Percentiles rank a stretch among this genome's conserved stretches.
phyloP scores from a whole-genome alignment of 257 asterid species.

The Solanum bukasovii region DNA sequence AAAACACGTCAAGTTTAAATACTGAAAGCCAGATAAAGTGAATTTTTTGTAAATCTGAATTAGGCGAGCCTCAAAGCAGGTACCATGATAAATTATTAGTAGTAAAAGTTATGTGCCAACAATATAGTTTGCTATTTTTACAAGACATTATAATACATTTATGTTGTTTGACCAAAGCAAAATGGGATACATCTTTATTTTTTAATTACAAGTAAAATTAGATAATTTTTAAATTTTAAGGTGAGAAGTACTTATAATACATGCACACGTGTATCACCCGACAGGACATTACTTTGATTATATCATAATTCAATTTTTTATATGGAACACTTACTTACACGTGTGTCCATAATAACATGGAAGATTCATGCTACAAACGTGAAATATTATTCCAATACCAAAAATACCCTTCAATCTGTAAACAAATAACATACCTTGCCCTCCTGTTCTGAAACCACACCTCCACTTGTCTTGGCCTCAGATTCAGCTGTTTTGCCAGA shows the following conservation, averaged over 20 bases:
- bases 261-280: background rate
- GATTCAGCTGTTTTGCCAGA: slow-evolving; percentile 68
- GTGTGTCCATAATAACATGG: background rate
- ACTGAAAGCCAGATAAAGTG: background rate
- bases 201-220: background rate
- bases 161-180: background rate
- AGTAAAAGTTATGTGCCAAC: background rate
- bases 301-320: background rate
- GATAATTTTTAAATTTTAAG: background rate
- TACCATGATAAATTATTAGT: too few relatives aligned
- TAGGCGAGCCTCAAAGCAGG: background rate
- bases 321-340: background rate
- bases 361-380: background rate
- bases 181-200: background rate
- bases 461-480: slow-evolving; percentile 91
- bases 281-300: background rate
- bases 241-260: background rate
- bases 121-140: background rate
- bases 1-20: background rate
- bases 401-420: slow-evolving; percentile 12
- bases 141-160: background rate
- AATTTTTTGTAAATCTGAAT: background rate
- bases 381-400: slow-evolving; percentile 2
- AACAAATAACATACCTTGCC: slow-evolving; percentile 65
- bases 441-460: slow-evolving; percentile 98